A percentile compares a stretch with the other conserved stretches of the same genome.
phyloP scores from a whole-genome alignment of 805 yeast species.

The Zygosaccharomyces bailii region DNA sequence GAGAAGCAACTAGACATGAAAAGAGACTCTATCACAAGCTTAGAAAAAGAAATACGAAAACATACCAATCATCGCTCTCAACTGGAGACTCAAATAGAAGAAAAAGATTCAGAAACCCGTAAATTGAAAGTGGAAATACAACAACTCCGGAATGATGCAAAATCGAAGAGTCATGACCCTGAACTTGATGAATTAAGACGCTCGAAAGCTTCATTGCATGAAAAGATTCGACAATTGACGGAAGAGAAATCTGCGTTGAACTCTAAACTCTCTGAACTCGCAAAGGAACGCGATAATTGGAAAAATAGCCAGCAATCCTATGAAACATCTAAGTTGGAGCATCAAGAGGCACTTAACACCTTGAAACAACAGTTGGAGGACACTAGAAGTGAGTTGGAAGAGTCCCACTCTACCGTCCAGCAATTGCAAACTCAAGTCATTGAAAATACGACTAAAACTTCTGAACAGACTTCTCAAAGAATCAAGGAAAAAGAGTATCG shows the following conservation, averaged over 20 bases:
- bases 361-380: slow-evolving; percentile 10
- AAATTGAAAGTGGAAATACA: not conserved
- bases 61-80: slow-evolving; percentile 5
- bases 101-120: slow-evolving; percentile 1
- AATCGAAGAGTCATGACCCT: not conserved
- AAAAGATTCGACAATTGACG: slow-evolving; percentile 7
- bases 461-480: slow-evolving; percentile 20
- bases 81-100: slow-evolving; percentile 7
- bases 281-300: slow-evolving; percentile 12
- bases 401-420: slow-evolving; percentile 9
- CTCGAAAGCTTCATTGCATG: not conserved
- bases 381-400: slow-evolving; percentile 9
- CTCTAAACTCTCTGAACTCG: slow-evolving; percentile 9
- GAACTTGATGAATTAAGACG: not conserved
- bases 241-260: slow-evolving; percentile 10
- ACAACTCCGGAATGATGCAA: not conserved
- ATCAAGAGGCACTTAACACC: not conserved
- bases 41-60: slow-evolving; percentile 11
- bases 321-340: not conserved
- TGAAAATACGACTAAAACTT: slow-evolving; percentile 21
- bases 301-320: slow-evolving; percentile 4
- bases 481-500: slow-evolving; percentile 20
- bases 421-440: slow-evolving; percentile 21
- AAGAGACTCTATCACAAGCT: slow-evolving; percentile 5
- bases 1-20: slow-evolving; percentile 16